Evolutionary conservation across 371 early-diverging fungal species (phyloP), one percentile per base, ranked within the genome.

Genomic region (Blakeslea trispora): DNA sequence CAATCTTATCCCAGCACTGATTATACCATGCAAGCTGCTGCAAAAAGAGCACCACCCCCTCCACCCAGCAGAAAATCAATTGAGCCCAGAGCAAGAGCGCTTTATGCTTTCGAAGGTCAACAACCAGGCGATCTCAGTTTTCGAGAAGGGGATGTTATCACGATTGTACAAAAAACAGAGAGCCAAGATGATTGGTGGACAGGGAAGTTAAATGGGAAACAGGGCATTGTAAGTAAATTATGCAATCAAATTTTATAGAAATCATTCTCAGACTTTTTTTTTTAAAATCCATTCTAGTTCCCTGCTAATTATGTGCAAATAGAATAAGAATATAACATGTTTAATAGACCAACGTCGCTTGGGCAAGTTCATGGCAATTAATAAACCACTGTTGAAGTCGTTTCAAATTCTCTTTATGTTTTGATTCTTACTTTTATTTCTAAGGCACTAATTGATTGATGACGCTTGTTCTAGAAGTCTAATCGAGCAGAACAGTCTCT

Each of bases 101-200:
- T 88, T 24, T 94, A 88, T 72, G 88, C 90, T 49, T 94, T 87
- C 68, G 72, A 64, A 23, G 92, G 88, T 0, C 84, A 88, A 55
- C 84, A 90, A 64, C 72, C 70, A 0, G 91, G 86, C 23, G 94
- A 94, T 61, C 64, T 94, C 45, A 67, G 82, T 39, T 93, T 94
- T 67, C 76, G 69, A 40, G 85, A 88, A 68, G 90, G 88, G 10
- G 92, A 93, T 65, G 55, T 88, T 18, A 90, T 94, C 63, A 85
- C 80, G 0, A 81, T 94, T 39, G 58, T 79, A 18, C 76, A 86
- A 54, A 81, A 83, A 45, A 85, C 87, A 3, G 84, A 85, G 2
- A 83, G 81, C 47, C 79, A 77, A 28, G 85, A 92, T 64, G 91
- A 90, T 63, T 93, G 94, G 94, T 93, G 94, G 94, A 82, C 82